A percentile compares a stretch with the other conserved stretches of the same genome.
phyloP scores from a whole-genome alignment of 2,329 filamentous ascomycete genomes.

The Gnomoniopsis sp. region DNA sequence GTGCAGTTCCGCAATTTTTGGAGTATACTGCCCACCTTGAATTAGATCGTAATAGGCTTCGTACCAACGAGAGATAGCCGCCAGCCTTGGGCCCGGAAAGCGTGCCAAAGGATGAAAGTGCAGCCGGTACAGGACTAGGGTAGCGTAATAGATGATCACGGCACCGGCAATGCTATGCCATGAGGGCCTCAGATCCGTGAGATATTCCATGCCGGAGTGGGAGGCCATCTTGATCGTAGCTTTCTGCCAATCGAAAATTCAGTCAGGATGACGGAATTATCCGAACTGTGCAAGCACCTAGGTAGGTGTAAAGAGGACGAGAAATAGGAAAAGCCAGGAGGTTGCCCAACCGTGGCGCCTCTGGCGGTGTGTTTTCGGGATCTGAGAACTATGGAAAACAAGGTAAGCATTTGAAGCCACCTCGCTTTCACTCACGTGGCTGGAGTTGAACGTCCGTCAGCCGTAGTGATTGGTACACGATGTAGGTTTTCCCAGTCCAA shows the following conservation, averaged over 20 bases:
- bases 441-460: too few species aligned
- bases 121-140: conserved; percentile 22
- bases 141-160: not conserved
- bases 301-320: too few species aligned
- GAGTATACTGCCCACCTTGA: conserved; percentile 38
- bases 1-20: conserved; percentile 39
- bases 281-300: too few species aligned
- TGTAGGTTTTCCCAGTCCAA: too few species aligned
- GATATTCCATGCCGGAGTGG: not conserved
- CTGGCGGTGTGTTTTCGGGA: too few species aligned
- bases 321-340: too few species aligned
- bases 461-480: too few species aligned
- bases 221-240: not conserved
- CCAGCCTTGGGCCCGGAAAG: conserved; percentile 37
- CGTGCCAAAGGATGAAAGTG: conserved; percentile 35
- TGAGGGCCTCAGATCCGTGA: not conserved
- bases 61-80: conserved; percentile 37
- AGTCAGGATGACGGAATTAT: too few species aligned
- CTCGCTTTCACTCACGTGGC: too few species aligned
- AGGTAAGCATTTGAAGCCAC: too few species aligned
- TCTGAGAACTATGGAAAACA: too few species aligned
- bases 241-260: not conserved
- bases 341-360: too few species aligned
- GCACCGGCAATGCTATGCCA: not conserved
- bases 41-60: conserved; percentile 43